Conservation (phyloP, 2,329 filamentous ascomycete genomes). For the Aspergillus uvarum region DNA sequence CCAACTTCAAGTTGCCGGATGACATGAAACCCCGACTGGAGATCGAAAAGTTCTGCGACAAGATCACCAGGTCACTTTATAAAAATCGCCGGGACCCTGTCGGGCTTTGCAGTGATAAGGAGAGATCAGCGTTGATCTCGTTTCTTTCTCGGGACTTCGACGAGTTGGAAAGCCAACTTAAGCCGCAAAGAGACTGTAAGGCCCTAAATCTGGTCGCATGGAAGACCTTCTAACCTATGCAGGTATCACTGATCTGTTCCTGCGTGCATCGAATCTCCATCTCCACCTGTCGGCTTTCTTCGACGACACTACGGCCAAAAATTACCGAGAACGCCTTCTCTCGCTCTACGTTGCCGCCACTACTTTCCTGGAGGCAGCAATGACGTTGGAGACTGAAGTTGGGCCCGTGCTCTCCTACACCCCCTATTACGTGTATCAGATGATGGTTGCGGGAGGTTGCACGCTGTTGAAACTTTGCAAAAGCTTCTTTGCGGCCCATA, state of each 20-base stretch:
- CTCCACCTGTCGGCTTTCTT: constrained; percentile 52
- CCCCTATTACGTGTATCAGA: constrained; percentile 65
- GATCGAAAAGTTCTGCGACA: constrained; percentile 61
- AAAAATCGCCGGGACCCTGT: constrained; percentile 57
- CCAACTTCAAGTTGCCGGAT: constrained; percentile 51
- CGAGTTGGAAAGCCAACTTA: constrained; percentile 54
- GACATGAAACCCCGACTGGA: constrained; percentile 54
- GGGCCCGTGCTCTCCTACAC: constrained; percentile 54
- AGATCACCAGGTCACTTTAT: constrained; percentile 57
- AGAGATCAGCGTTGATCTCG: constrained; percentile 46
- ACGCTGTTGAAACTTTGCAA: constrained; percentile 65
- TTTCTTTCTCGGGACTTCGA: constrained; percentile 49
- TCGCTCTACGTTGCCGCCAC: constrained; percentile 48
- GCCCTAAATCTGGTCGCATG: not conserved
- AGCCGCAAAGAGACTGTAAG: constrained; percentile 43
- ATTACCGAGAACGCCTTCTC: constrained; percentile 48
- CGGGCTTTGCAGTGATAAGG: constrained; percentile 47
- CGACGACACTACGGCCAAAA: constrained; percentile 47
- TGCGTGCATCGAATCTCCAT: constrained; percentile 49
- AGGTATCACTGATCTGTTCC: constrained; percentile 50
- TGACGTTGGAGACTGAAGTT: constrained; percentile 45
- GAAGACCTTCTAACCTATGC: constrained; percentile 2
- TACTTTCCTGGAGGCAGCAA: constrained; percentile 48
- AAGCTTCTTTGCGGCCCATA: constrained; percentile 60
- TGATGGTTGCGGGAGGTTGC: constrained; percentile 65